Evolutionary conservation across 192 early-diverging fungal genomes (phyloP), one percentile per base, ranked within the genome.

Genomic region (Podila epicladia): DNA sequence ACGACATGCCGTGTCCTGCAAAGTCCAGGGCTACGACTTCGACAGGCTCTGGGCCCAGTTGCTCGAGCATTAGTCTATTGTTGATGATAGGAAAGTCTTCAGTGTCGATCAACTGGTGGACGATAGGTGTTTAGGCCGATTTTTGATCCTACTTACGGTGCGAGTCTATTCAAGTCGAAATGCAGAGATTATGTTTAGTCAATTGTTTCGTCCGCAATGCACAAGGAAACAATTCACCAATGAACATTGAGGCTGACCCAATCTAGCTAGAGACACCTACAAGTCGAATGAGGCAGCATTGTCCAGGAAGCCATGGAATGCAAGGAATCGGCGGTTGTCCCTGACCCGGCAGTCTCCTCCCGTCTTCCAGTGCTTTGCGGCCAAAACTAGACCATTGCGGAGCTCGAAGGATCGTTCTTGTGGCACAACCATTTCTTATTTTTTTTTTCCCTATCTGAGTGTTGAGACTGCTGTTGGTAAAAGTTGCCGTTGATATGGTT

Each of bases 291-390:
- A 64, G 38, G 65, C 26, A 1, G 76, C 76, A 58, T 79, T 79
- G 51, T 79, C 76, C 0, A 79, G 61, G 70, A 72, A 79, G 17
- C 76, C 76, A 29, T 79, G 76, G 28, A 79, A 58, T n/a, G 76
- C 76, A 57, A 79, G 53, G 71, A 80, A 80, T 12, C 77, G 77
- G 38, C 77, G 65, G 32, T 38, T 32, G 53, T 73, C 66, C 55
- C 77, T 55, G 7, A 66, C 22, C 32, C 24, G 5, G 67, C 61
- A 31, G 61, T n/a, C 26, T 13, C 12, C n/a, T 9, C 55, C 69
- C 6, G 70, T 50, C 62, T 48, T 69, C 77, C 77, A 80, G 71
- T 80, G 77, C 20, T 53, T 72, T 11, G 77, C 77, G 0, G 62
- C 60, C 19, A 80, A 19, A n/a, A 73, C 58, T 2, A 69, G 51